phyloP scores from a whole-genome alignment of 257 asterid genomes.

The Scutellaria barbata region DNA sequence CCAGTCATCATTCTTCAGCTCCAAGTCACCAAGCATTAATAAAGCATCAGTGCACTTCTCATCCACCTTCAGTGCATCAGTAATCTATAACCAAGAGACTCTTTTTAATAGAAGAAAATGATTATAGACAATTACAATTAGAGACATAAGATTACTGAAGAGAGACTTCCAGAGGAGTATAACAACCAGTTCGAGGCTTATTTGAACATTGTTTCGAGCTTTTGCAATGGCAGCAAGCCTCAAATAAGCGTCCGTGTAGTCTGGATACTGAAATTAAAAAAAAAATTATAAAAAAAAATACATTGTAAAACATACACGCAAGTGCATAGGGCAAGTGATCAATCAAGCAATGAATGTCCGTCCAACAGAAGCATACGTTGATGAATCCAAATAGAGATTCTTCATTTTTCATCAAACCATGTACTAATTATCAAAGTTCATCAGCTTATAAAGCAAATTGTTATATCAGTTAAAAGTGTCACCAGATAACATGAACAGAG shows the following conservation, averaged over 20 bases:
- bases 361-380: background rate
- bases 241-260: slow-evolving; percentile 86
- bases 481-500: background rate
- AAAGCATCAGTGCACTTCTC: slow-evolving; percentile 92
- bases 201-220: slow-evolving; percentile 83
- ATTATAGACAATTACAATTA: slow-evolving; percentile 19
- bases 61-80: slow-evolving; percentile 83
- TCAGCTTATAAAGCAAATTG: slow-evolving; percentile 21
- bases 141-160: slow-evolving; percentile 27
- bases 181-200: slow-evolving; percentile 92
- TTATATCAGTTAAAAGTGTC: slow-evolving; percentile 17
- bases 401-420: slow-evolving; percentile 17
- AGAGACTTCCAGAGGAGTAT: slow-evolving; percentile 35
- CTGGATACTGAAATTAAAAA: slow-evolving; percentile 71
- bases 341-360: background rate
- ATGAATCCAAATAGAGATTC: slow-evolving; percentile 2
- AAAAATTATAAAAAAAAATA: background rate
- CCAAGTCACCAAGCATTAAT: slow-evolving; percentile 96
- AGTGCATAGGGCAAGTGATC: slow-evolving; percentile 16
- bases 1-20: slow-evolving; percentile 99
- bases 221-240: slow-evolving; percentile 96
- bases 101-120: slow-evolving; percentile 11
- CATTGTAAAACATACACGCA: background rate
- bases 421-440: slow-evolving; percentile 22
- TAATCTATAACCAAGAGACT: slow-evolving; percentile 61